These are phyloP conservation scores for Myriangium duriaei DNA, from an alignment of 2,329 filamentous ascomycete species.

Conservation along the genomic window DNA sequence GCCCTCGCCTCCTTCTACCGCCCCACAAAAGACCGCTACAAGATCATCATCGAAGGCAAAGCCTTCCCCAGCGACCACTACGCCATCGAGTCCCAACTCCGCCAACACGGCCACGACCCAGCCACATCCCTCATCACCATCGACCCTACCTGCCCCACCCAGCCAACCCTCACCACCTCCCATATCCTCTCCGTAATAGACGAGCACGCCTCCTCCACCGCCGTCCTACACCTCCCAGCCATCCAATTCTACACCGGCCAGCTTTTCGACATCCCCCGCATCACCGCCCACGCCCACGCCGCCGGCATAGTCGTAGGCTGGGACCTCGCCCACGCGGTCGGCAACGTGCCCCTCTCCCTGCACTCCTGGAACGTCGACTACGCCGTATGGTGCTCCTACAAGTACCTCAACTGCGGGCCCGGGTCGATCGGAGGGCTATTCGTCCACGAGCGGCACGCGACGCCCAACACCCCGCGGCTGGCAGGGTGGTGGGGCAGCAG, in stretches of 20 bases:
- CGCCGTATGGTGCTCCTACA: conserved; percentile 88
- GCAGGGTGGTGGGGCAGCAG: conserved; percentile 82
- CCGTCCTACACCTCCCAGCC: conserved; percentile 68
- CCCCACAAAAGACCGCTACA: conserved; percentile 53
- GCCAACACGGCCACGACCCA: conserved; percentile 55
- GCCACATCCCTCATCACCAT: conserved; percentile 61
- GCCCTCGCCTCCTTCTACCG: conserved; percentile 75
- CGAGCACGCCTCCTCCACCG: conserved; percentile 57
- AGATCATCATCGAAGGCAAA: conserved; percentile 80
- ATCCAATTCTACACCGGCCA: conserved; percentile 92
- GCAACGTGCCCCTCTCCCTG: conserved; percentile 66
- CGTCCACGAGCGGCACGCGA: conserved; percentile 62
- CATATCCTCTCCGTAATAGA: conserved; percentile 63
- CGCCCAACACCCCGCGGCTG: conserved; percentile 42
- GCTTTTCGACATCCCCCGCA: conserved; percentile 67
- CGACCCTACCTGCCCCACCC: conserved; percentile 42
- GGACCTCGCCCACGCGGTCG: conserved; percentile 78
- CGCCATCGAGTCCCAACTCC: conserved; percentile 69
- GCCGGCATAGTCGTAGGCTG: conserved; percentile 66
- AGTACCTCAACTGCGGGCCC: conserved; percentile 80
- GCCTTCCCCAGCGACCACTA: conserved; percentile 86
- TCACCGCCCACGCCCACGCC: conserved; percentile 63
- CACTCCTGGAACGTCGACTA: conserved; percentile 91
- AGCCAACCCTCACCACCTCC: conserved; percentile 46
- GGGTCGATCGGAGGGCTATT: conserved; percentile 71